phyloP scores from a whole-genome alignment of 2,329 filamentous ascomycete genomes.

The Phialemoniopsis sp. region DNA sequence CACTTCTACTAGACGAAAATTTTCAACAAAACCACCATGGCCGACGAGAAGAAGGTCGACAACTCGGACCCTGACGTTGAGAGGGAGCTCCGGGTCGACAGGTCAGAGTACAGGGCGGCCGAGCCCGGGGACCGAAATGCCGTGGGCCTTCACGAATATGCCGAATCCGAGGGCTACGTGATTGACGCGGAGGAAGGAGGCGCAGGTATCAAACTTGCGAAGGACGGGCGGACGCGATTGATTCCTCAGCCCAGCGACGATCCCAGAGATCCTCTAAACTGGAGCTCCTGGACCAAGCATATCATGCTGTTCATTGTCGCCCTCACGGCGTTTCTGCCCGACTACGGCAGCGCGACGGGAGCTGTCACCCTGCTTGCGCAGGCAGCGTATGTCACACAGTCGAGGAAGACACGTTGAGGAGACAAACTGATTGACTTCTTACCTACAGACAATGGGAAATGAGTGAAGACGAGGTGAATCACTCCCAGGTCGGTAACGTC shows the following conservation, averaged over 20 bases:
- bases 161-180: constrained; percentile 30
- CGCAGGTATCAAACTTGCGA: constrained; percentile 24
- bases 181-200: constrained; percentile 26
- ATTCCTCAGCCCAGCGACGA: constrained; percentile 50
- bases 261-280: constrained; percentile 49
- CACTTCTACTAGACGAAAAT: too few relatives aligned
- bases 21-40: too few relatives aligned
- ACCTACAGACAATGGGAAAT: constrained; percentile 38
- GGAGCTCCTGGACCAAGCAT: constrained; percentile 44
- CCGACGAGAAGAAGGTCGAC: background rate
- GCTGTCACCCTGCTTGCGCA: constrained; percentile 38
- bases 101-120: background rate
- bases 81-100: background rate
- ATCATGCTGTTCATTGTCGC: constrained; percentile 42
- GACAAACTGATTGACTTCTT: background rate
- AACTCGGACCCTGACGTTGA: background rate
- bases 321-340: constrained; percentile 39
- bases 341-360: constrained; percentile 42
- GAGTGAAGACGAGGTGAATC: constrained; percentile 42
- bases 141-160: constrained; percentile 23
- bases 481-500: constrained; percentile 46
- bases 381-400: constrained; percentile 23
- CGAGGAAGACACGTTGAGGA: background rate
- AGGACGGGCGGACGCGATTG: constrained; percentile 38
- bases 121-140: background rate